Base-by-base conservation (phyloP, 2,329 filamentous ascomycete species). In the Xylaria sp. region DNA sequence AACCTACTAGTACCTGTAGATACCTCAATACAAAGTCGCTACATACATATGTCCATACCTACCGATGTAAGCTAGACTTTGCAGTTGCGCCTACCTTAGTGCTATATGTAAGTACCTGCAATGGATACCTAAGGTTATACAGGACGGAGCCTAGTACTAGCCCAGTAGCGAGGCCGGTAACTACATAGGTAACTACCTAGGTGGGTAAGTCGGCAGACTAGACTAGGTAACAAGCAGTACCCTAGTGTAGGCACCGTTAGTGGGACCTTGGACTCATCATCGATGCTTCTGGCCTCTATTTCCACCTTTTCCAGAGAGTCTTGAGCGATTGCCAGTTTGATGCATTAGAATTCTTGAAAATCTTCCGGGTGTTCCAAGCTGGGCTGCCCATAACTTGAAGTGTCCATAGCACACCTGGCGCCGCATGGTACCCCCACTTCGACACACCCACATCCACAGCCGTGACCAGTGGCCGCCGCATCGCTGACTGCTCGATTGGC, bases 301-400 rank as follows among this genome's bases (percentile, higher is more conserved):
- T 12, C 57, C 62, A 62, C 46, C 52, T 23, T 23, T 56, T 60
- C 59, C 56, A 63, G 48, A 61, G 39, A 54, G 36, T 55, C 23
- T 58, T 23, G 41, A n/a, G 49, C 63, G 48, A 61, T 59, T 52
- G 43, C 41, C 20, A 55, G 31, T 46, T 49, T 52, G 49, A 57
- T 46, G 43, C 20, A 48, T 28, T 9, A 36, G 58, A 59, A 46
- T 68, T 69, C 71, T 68, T 74, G 72, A 74, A 73, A 75, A 71
- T 67, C 66, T 63, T 73, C 66, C 56, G 59, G 51, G 49, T 52
- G 52, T 62, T 43, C 64, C 48, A 52, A 41, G 33, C 57, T 64
- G 52, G 52, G 52, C 56, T 60, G 20, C 39, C 46, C 55, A 52
- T 39, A 56, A 28, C 33, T 23, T 49, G 28, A 28, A 28, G 39